A percentile compares a stretch with the other conserved stretches of the same genome.
phyloP scores from a whole-genome alignment of 306 rosid species.

The Trifolium fragiferum region DNA sequence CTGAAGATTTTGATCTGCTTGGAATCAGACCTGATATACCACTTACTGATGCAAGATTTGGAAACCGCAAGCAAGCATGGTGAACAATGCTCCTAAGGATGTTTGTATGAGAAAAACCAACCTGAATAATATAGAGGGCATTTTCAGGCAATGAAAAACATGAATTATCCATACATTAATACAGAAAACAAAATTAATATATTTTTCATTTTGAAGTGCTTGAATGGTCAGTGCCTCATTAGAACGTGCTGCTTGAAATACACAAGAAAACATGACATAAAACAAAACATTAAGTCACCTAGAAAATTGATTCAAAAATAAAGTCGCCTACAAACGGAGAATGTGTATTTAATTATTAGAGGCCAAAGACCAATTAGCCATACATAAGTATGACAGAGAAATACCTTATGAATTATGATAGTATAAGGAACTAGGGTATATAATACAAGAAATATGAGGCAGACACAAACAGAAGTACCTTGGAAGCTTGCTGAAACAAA shows the following conservation, averaged over 20 bases:
- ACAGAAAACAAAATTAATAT: conserved; percentile 1
- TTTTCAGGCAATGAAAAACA: conserved; percentile 26
- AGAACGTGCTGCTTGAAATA: too few species aligned
- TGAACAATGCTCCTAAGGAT: conserved; percentile 78
- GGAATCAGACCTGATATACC: conserved; percentile 50
- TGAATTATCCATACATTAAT: conserved; percentile 18
- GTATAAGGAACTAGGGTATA: conserved; percentile 8
- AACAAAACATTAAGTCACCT: too few species aligned
- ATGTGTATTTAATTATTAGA: too few species aligned
- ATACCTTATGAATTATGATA: too few species aligned
- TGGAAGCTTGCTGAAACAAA: conserved; percentile 97
- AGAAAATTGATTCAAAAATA: too few species aligned
- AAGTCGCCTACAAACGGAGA: too few species aligned
- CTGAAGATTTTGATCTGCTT: conserved; percentile 51
- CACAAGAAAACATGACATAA: too few species aligned
- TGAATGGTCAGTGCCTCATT: too few species aligned
- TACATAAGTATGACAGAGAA: too few species aligned
- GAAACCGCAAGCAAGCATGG: conserved; percentile 86
- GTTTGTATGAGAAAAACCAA: conserved; percentile 95
- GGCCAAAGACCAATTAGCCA: too few species aligned
- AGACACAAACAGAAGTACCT: conserved; percentile 56
- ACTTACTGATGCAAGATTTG: conserved; percentile 63
- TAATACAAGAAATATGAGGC: conserved; percentile 22
- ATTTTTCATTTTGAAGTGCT: too few species aligned
- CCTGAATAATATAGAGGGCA: conserved; percentile 55